Evolutionary conservation across 129 eudicot species (phyloP).

Genomic region (Pittosporum tobira): DNA sequence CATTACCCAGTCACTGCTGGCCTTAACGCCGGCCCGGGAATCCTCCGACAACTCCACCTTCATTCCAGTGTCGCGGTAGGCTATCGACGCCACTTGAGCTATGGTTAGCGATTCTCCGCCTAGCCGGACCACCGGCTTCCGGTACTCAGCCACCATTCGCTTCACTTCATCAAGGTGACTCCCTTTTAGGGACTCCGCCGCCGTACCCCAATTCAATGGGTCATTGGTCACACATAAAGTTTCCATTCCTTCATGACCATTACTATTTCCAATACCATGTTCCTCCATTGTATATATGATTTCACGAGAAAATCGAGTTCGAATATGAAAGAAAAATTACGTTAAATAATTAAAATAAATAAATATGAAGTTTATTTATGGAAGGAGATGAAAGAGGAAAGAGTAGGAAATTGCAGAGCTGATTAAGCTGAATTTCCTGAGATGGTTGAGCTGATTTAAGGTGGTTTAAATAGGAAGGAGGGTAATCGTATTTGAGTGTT

Average conservation of each 20-base stretch:
- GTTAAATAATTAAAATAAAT: too few species aligned
- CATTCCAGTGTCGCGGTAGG: slow-evolving; percentile 19
- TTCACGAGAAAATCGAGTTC: neutral
- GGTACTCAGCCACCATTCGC: slow-evolving; percentile 59
- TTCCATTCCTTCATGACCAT: slow-evolving; percentile 7
- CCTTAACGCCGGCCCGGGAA: slow-evolving; percentile 47
- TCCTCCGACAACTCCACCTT: slow-evolving; percentile 51
- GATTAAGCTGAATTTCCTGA: slow-evolving; percentile 37
- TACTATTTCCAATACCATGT: neutral
- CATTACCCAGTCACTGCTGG: slow-evolving; percentile 80
- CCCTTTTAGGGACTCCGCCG: slow-evolving; percentile 46
- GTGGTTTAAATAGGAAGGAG: slow-evolving; percentile 34
- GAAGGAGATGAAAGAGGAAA: neutral
- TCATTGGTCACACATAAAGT: slow-evolving; percentile 22
- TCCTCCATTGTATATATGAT: slow-evolving; percentile 11
- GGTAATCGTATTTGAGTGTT: slow-evolving; percentile 9
- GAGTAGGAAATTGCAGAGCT: slow-evolving; percentile 28
- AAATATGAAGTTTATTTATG: neutral
- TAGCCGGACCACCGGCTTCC: slow-evolving; percentile 41
- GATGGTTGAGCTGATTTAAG: slow-evolving; percentile 16
- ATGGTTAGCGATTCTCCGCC: slow-evolving; percentile 54
- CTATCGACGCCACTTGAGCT: slow-evolving; percentile 68
- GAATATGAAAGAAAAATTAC: too few species aligned
- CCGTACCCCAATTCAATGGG: slow-evolving; percentile 56
- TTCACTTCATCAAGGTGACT: slow-evolving; percentile 75